Base-by-base conservation (phyloP, 2,329 filamentous ascomycete species). In the Berkeleyomyces basicola region DNA sequence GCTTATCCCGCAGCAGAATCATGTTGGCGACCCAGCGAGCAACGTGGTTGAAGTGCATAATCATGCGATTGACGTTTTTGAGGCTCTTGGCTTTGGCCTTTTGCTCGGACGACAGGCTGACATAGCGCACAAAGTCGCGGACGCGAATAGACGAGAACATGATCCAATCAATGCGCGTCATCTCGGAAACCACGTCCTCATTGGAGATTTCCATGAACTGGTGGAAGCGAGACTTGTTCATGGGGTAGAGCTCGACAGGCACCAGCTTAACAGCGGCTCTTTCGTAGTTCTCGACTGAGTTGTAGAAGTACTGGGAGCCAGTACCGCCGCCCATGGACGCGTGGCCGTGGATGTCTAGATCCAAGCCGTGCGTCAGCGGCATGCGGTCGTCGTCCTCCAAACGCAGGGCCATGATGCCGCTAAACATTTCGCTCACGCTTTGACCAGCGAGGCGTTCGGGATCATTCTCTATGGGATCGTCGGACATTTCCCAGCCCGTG, bases 111-210 rank as follows among this genome's bases (percentile, higher is more conserved):
- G 85, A 83, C 57, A 96, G 76, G 69, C 86, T 93, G 67, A 96
- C 91, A 70, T 96, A 88, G 3, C 93, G 87, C 49, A 97, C 87
- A 58, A 97, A 83, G 73, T 99, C 93, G 64, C 93, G 88, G 62
- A 95, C 88, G 36, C 90, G 85, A 66, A 97, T 96, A 0, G 90
- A 91, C 61, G 88, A 95, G 72, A 96, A 97, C 87, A 97, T 93
- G 72, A 95, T 85, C 92, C 92, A 97, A 74, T 99, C 93, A 62
- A 99, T 95, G 65, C 92, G 82, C 3, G 93, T 97, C 69, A 99
- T 81, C 72, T 99, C 93, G 65, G 87, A 85, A 14, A 92, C 92
- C 67, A 97, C 86, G 58, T 90, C 83, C 65, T 95, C 88, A 61
- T 95, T 87, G 0, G 87, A 80, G 33, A 86, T 86, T 43, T 88